Conservation (phyloP, 2,329 filamentous ascomycete genomes). For the Rhynchosporium secalis region DNA sequence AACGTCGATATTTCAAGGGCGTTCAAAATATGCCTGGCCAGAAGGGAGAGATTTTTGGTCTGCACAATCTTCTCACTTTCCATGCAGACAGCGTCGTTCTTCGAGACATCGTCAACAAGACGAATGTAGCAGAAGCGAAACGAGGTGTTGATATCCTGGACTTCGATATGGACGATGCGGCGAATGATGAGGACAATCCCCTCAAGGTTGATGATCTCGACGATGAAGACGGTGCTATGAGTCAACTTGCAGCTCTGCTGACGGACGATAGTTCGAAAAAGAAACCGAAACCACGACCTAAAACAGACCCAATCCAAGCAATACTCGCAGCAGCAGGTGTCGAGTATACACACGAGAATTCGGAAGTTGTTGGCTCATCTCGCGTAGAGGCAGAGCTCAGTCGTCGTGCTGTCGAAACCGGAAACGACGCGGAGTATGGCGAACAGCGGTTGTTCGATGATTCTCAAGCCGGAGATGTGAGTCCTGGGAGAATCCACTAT, state of each 20-base stretch:
- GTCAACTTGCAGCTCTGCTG: constrained; percentile 67
- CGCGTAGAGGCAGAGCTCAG: constrained; percentile 86
- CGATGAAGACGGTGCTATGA: constrained; percentile 62
- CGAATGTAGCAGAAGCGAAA: constrained; percentile 90
- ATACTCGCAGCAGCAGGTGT: constrained; percentile 88
- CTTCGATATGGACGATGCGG: constrained; percentile 66
- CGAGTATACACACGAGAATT: constrained; percentile 94
- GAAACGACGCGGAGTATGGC: constrained; percentile 48
- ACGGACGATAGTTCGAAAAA: constrained; percentile 49
- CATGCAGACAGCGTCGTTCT: constrained; percentile 77
- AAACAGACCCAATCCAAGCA: constrained; percentile 76
- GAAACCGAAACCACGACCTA: constrained; percentile 44
- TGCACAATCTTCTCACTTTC: constrained; percentile 83
- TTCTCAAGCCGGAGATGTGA: constrained; percentile 39
- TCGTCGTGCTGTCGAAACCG: constrained; percentile 57
- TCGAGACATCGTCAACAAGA: constrained; percentile 97
- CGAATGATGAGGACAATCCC: constrained; percentile 51
- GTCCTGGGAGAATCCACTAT: constrained; percentile 33
- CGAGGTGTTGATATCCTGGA: constrained; percentile 80
- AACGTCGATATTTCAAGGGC: constrained; percentile 92
- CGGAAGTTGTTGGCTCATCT: constrained; percentile 90
- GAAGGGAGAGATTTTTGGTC: constrained; percentile 91
- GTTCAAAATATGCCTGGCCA: constrained; percentile 81
- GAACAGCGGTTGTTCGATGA: constrained; percentile 60
- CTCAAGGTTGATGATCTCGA: constrained; percentile 48